Base-by-base conservation (phyloP, 2,329 filamentous ascomycete genomes). In the Clarireedia sp. region DNA sequence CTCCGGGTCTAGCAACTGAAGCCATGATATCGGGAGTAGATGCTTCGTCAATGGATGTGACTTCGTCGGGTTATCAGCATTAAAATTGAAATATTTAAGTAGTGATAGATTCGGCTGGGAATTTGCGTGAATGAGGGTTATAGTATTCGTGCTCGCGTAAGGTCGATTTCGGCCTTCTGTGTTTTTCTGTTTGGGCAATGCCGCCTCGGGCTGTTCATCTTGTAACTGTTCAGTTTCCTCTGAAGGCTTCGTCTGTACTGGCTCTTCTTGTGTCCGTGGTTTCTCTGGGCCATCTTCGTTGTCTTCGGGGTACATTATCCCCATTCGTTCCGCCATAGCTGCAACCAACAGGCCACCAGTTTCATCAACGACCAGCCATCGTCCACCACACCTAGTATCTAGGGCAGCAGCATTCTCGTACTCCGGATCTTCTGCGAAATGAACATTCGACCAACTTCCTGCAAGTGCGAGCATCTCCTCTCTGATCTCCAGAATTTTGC, bases 391-490 rank as follows among this genome's bases (percentile, higher is more conserved):
- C 19, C 43, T 48, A 2, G 54, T 33, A 14, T 57, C 54, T 19
- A 53, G 51, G 10, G 37, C 29, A 14, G 45, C 44, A 19, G 44
- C 38, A 21, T 57, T 36, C 41, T 49, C 51, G 8, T 55, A 43
- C 44, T 49, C 54, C 4, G 38, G 48, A 48, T 61, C 56, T 29
- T 60, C 61, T 2, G 64, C 51, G 62, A 85, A 90, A 70, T 95
- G 90, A 2, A 95, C 84, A 69, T 99, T 95, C 0, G 85, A 88
- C 89, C 90, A 96, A 68, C 89, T 94, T 6, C 86, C 87, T 14
- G 95, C 75, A 54, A 99, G 72, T 0, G 83, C 90, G 48, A 96
- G 73, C 67, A 86, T 81, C 71, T 99, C 94, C 61, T 94, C 86
- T 53, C 91, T 78, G 71, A 96, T 75, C 66, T 97, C 92, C 75